Conservation (phyloP, 2,329 filamentous ascomycete species). For the Periconia sp. region DNA sequence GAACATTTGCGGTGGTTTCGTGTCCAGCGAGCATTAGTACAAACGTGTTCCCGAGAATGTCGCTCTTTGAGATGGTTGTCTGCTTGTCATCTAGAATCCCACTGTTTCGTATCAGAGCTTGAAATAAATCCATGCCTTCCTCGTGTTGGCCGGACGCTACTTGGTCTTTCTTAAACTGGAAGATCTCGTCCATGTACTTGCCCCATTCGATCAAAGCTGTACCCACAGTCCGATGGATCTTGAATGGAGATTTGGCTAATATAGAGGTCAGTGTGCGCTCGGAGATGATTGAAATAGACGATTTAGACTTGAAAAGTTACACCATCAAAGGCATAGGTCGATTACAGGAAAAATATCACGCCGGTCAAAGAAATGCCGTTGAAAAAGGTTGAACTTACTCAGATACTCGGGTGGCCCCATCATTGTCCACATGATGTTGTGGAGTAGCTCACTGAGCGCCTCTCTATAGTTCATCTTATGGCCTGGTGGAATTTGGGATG, state of each 20-base stretch:
- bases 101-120: slow-evolving; percentile 43
- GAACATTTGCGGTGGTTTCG: slow-evolving; percentile 77
- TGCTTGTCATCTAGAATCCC: slow-evolving; percentile 42
- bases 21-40: slow-evolving; percentile 73
- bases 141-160: slow-evolving; percentile 41
- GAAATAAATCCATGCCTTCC: slow-evolving; percentile 63
- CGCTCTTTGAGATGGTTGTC: slow-evolving; percentile 46
- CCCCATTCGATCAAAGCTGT: slow-evolving; percentile 68
- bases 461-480: slow-evolving; percentile 68
- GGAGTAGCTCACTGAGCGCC: slow-evolving; percentile 66
- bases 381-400: slow-evolving; percentile 42
- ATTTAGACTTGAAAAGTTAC: too few species aligned
- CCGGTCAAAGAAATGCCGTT: too few species aligned
- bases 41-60: slow-evolving; percentile 75
- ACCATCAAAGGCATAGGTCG: too few species aligned
- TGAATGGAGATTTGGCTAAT: slow-evolving; percentile 46
- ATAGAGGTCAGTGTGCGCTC: neutral
- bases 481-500: slow-evolving; percentile 37
- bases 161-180: slow-evolving; percentile 65
- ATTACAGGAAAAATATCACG: neutral
- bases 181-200: slow-evolving; percentile 73
- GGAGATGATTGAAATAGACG: neutral
- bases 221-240: slow-evolving; percentile 58
- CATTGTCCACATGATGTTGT: slow-evolving; percentile 68
- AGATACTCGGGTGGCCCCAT: slow-evolving; percentile 65